These are phyloP conservation scores for Leishmania gerbilli DNA, from an alignment of 208 protist species.

Conservation along the genomic window DNA sequence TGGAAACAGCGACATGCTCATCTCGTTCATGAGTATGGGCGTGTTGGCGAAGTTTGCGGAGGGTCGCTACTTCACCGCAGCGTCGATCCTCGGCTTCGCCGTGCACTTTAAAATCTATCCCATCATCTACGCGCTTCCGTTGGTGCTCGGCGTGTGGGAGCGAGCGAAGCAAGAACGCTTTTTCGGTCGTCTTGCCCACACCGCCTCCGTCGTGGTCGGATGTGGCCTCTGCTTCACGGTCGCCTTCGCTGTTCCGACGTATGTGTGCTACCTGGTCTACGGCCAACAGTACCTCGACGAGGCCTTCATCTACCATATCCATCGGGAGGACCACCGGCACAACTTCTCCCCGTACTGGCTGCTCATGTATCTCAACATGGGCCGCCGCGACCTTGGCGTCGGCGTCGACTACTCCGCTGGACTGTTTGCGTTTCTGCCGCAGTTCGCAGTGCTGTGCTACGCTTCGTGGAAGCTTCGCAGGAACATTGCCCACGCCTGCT, in stretches of 20 bases:
- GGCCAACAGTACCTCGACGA: slow-evolving; percentile 81
- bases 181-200: slow-evolving; percentile 8
- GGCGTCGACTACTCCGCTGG: slow-evolving; percentile 56
- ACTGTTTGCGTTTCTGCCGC: slow-evolving; percentile 87
- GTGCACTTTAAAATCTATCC: slow-evolving; percentile 95
- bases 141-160: slow-evolving; percentile 75
- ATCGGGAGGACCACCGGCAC: slow-evolving; percentile 87
- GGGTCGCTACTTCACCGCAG: slow-evolving; percentile 52
- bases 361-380: slow-evolving; percentile 89
- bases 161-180: slow-evolving; percentile 7
- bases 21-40: slow-evolving; percentile 85
- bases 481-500: slow-evolving; percentile 80
- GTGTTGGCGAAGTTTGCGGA: slow-evolving; percentile 70
- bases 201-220: slow-evolving; percentile 24
- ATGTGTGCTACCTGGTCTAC: slow-evolving; percentile 59
- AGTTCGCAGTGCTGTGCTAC: slow-evolving; percentile 71
- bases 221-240: slow-evolving; percentile 57
- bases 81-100: slow-evolving; percentile 73
- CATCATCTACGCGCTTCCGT: slow-evolving; percentile 85
- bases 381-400: slow-evolving; percentile 42
- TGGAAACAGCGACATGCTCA: slow-evolving; percentile 94
- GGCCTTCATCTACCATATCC: slow-evolving; percentile 84
- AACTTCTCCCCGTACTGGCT: slow-evolving; percentile 95
- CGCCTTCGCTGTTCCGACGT: slow-evolving; percentile 54
- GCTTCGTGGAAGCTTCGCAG: slow-evolving; percentile 74